Evolutionary conservation across 208 protist genomes (phyloP).

Genomic region (Leptomonas seymouri): DNA sequence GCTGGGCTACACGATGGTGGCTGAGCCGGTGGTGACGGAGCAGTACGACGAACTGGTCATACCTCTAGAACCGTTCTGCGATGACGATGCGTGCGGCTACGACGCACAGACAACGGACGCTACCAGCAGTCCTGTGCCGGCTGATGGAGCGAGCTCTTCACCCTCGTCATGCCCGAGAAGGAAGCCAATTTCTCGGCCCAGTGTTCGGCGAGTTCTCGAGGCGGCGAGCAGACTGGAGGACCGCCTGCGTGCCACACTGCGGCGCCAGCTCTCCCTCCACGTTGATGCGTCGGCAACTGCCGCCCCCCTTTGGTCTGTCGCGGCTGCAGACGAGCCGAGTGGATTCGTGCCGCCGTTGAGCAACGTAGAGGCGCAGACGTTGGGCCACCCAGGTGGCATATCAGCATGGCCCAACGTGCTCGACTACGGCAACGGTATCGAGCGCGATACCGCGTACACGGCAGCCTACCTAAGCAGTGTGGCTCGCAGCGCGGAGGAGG

Average conservation of each 20-base stretch:
- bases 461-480: slow-evolving; percentile 60
- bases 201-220: slow-evolving; percentile 3
- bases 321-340: not conserved
- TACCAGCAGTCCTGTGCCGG: not conserved
- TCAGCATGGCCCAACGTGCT: slow-evolving; percentile 65
- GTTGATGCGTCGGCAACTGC: not conserved
- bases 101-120: not conserved
- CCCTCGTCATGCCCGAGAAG: not conserved
- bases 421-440: slow-evolving; percentile 42
- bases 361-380: slow-evolving; percentile 21
- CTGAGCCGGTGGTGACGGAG: slow-evolving; percentile 79
- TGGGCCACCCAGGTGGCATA: slow-evolving; percentile 39
- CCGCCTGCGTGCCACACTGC: slow-evolving; percentile 26
- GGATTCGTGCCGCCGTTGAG: slow-evolving; percentile 8
- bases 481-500: slow-evolving; percentile 23
- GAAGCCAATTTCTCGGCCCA: not conserved
- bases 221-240: slow-evolving; percentile 23
- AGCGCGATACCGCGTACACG: slow-evolving; percentile 52
- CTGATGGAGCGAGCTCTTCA: not conserved
- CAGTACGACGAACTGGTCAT: slow-evolving; percentile 85
- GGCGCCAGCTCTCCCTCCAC: slow-evolving; percentile 22
- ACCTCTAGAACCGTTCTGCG: slow-evolving; percentile 25
- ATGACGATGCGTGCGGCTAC: slow-evolving; percentile 2
- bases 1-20: slow-evolving; percentile 75
- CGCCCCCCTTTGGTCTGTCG: too few relatives aligned